Evolutionary conservation across 805 yeast genomes (phyloP).

Genomic region (Ogataea corticis): DNA sequence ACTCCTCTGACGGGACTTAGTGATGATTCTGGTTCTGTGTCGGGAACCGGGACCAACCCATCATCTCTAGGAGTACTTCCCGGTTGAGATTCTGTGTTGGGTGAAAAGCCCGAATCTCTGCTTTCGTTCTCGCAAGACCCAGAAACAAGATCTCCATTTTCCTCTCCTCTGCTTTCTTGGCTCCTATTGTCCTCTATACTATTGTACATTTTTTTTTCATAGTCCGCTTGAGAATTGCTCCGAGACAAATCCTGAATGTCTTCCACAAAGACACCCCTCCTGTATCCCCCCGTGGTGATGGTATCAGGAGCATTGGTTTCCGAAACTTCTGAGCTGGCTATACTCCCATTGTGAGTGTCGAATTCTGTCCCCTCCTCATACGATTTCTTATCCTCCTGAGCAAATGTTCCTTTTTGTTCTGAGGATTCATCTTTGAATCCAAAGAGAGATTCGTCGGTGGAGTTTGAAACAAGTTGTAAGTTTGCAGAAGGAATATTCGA

Average conservation of each 20-base stretch:
- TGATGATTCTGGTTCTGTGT: neutral
- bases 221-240: neutral
- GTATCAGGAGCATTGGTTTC: constrained; percentile 3
- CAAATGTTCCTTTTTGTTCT: neutral
- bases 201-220: constrained; percentile 6
- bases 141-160: neutral
- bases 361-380: neutral
- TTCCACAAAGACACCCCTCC: constrained; percentile 4
- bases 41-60: neutral
- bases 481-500: constrained; percentile 13
- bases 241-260: neutral
- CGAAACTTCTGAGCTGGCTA: constrained; percentile 3
- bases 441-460: constrained; percentile 11
- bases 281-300: constrained; percentile 2
- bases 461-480: constrained; percentile 17
- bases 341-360: neutral
- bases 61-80: neutral
- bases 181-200: constrained; percentile 2
- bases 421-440: constrained; percentile 3
- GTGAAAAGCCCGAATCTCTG: neutral
- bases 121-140: neutral
- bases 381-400: neutral
- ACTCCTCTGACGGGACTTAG: neutral
- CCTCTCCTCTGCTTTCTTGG: neutral
- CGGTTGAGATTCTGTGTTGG: neutral